These are phyloP conservation scores for Anthracocystis panici-leucophaei DNA, from an alignment of 1,284 basidiomycete species.

Conservation along the genomic window DNA sequence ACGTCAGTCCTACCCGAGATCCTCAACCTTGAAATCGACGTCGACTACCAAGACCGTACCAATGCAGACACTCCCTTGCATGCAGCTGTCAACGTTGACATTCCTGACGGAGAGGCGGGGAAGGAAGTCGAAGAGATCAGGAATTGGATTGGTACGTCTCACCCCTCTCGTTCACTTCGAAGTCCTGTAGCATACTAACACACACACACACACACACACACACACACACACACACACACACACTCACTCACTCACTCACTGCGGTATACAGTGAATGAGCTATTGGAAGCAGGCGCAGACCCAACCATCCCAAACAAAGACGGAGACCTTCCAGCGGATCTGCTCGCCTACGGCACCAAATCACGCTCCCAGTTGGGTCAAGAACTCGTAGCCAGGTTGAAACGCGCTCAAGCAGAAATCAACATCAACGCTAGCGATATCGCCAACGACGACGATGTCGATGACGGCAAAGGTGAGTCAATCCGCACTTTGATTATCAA, in stretches of 20 bases:
- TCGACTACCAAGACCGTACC: conserved; percentile 81
- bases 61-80: conserved; percentile 85
- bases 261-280: conserved; percentile 57
- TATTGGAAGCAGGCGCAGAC: conserved; percentile 64
- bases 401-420: conserved; percentile 51
- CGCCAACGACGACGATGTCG: conserved; percentile 46
- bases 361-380: conserved; percentile 53
- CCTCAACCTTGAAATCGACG: conserved; percentile 76
- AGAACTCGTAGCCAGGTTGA: conserved; percentile 51
- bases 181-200: neutral
- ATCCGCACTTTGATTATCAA: too few relatives aligned
- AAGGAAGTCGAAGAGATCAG: conserved; percentile 76
- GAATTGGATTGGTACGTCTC: conserved; percentile 71
- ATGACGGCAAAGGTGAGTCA: conserved; percentile 43
- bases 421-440: conserved; percentile 52
- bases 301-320: conserved; percentile 59
- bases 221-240: too few relatives aligned
- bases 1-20: conserved; percentile 60
- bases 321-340: conserved; percentile 61
- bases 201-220: too few relatives aligned
- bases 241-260: too few relatives aligned
- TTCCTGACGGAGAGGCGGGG: conserved; percentile 31
- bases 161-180: neutral
- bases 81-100: conserved; percentile 76
- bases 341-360: conserved; percentile 49